Conservation (phyloP, 1,139 yeast genomes). For the Insectozyma bohioensis region DNA sequence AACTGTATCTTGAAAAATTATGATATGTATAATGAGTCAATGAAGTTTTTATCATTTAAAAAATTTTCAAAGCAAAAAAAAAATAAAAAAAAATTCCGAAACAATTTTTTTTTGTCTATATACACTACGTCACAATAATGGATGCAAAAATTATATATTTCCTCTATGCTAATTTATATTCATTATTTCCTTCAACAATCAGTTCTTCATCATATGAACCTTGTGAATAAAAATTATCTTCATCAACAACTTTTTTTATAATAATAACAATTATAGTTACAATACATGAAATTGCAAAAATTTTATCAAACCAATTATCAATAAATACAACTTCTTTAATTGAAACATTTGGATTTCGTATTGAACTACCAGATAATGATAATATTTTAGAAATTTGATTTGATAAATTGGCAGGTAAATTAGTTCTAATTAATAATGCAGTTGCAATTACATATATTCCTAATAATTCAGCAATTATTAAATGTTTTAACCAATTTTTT, state of each 20-base stretch:
- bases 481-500: conserved; percentile 39
- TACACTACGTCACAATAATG: neutral
- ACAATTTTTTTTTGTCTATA: conserved; percentile 3
- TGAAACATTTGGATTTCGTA: conserved; percentile 19
- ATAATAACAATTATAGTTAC: conserved; percentile 50
- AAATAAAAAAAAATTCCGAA: conserved; percentile 1
- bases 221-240: conserved; percentile 14
- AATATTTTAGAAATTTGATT: conserved; percentile 47
- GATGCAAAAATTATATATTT: conserved; percentile 1
- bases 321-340: conserved; percentile 56
- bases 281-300: conserved; percentile 60
- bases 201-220: conserved; percentile 34
- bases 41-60: too few species aligned
- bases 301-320: conserved; percentile 79
- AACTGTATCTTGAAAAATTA: conserved; percentile 6
- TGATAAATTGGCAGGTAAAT: conserved; percentile 63
- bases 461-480: conserved; percentile 65
- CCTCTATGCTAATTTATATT: conserved; percentile 13
- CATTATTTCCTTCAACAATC: conserved; percentile 12
- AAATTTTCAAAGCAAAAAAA: too few species aligned
- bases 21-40: neutral
- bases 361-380: conserved; percentile 38
- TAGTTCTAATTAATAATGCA: conserved; percentile 71
- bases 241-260: conserved; percentile 21
- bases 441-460: conserved; percentile 84